Conservation (phyloP, 371 early-diverging fungal genomes). For the Spiromyces aspiralis region DNA sequence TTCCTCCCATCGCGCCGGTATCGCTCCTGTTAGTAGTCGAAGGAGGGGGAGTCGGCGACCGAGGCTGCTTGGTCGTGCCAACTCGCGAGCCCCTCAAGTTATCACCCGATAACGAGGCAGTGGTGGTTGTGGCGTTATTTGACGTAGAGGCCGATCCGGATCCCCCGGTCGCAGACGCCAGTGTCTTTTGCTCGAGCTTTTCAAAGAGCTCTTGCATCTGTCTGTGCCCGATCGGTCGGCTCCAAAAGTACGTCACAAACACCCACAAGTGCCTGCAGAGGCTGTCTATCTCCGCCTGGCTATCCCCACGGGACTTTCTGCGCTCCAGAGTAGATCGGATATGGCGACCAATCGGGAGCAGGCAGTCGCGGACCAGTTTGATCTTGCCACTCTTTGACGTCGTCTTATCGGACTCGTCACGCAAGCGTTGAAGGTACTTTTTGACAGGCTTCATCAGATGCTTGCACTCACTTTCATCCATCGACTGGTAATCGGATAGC, state of each 20-base stretch:
- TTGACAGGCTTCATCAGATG: conserved; percentile 38
- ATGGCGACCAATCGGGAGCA: conserved; percentile 40
- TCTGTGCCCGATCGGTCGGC: conserved; percentile 30
- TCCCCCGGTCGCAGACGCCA: conserved; percentile 4
- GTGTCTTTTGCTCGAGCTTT: conserved; percentile 23
- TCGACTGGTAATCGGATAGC: conserved; percentile 28
- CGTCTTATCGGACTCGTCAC: conserved; percentile 30
- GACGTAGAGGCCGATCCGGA: no score
- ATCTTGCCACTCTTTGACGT: conserved; percentile 33
- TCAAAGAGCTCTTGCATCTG: conserved; percentile 39
- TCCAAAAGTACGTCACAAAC: conserved; percentile 48
- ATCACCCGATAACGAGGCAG: no score
- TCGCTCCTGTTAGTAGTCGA: no score
- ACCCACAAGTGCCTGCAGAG: conserved; percentile 38
- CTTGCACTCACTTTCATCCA: conserved; percentile 38
- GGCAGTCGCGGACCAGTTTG: conserved; percentile 34
- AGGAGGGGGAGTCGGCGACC: no score
- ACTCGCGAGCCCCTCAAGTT: no score
- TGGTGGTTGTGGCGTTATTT: no score
- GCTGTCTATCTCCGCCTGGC: conserved; percentile 3
- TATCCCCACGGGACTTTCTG: conserved; percentile 4
- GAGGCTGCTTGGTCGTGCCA: no score
- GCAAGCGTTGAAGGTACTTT: conserved; percentile 30
- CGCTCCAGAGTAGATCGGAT: conserved; percentile 30
- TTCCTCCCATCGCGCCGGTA: no score